Conservation (phyloP, 2,329 filamentous ascomycete genomes). For the Grosmannia huntii region DNA sequence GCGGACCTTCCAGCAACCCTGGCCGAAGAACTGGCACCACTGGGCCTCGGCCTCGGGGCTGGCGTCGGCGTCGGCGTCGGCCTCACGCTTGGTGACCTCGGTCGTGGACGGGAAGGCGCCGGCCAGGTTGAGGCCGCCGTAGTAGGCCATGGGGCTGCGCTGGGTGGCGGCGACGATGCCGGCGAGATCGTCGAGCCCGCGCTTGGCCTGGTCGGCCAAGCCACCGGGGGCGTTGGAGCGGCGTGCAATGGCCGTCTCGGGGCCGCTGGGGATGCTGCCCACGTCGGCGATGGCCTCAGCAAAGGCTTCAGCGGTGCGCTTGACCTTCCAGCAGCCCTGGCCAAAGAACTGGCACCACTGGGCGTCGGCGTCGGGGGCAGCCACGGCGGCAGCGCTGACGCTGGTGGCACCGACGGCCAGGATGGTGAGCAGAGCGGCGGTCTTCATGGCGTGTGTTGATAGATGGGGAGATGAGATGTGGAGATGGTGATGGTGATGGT, state of each 20-base stretch:
- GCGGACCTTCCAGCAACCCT: slow-evolving; percentile 13
- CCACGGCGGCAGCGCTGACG: slow-evolving; percentile 10
- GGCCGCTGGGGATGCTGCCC: not conserved
- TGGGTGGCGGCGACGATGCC: slow-evolving; percentile 13
- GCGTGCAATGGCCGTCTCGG: slow-evolving; percentile 5
- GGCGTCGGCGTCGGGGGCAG: slow-evolving; percentile 8
- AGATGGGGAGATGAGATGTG: not conserved
- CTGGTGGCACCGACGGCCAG: slow-evolving; percentile 10
- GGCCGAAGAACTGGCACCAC: slow-evolving; percentile 8
- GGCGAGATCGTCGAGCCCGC: slow-evolving; percentile 12
- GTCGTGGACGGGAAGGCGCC: slow-evolving; percentile 8
- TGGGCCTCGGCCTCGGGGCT: slow-evolving; percentile 5
- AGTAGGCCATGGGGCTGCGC: slow-evolving; percentile 12
- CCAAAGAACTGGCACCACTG: slow-evolving; percentile 7
- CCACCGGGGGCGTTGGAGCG: slow-evolving; percentile 10
- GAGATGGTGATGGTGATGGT: not conserved
- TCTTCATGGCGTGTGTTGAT: slow-evolving; percentile 9
- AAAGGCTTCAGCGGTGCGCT: slow-evolving; percentile 10
- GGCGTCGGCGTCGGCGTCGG: slow-evolving; percentile 3
- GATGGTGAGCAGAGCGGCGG: slow-evolving; percentile 9
- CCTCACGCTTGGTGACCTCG: slow-evolving; percentile 5
- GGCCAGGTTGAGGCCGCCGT: slow-evolving; percentile 10
- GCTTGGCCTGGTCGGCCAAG: slow-evolving; percentile 10
- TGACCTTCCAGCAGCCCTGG: slow-evolving; percentile 13
- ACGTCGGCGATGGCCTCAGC: slow-evolving; percentile 4